Conservation (phyloP, 805 yeast species). For the Yamadazyma endophytica region DNA sequence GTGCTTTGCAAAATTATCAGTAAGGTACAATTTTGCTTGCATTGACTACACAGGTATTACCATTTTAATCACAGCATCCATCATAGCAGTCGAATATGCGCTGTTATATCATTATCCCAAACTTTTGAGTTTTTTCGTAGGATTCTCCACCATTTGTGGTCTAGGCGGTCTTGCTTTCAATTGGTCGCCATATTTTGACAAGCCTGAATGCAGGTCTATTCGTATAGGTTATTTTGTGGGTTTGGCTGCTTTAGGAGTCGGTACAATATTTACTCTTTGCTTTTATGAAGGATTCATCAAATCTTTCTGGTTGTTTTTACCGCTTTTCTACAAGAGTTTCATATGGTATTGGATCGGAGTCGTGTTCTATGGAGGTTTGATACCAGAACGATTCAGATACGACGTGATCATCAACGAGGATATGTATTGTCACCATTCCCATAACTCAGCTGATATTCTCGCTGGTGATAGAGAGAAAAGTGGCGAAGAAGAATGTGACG, state of each 20-base stretch:
- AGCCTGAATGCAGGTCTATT: slow-evolving; percentile 75
- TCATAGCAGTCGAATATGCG: slow-evolving; percentile 80
- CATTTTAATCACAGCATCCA: slow-evolving; percentile 81
- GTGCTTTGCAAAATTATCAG: slow-evolving; percentile 58
- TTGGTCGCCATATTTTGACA: slow-evolving; percentile 91
- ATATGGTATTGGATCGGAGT: slow-evolving; percentile 80
- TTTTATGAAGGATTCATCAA: slow-evolving; percentile 51
- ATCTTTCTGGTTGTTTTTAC: slow-evolving; percentile 55
- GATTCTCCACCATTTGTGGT: slow-evolving; percentile 65
- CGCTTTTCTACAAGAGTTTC: slow-evolving; percentile 64
- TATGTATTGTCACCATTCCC: slow-evolving; percentile 18
- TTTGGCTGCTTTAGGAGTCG: slow-evolving; percentile 69
- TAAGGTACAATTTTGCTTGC: slow-evolving; percentile 80
- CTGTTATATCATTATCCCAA: slow-evolving; percentile 64
- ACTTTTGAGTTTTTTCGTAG: slow-evolving; percentile 44
- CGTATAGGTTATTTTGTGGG: slow-evolving; percentile 79
- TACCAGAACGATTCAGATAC: slow-evolving; percentile 85
- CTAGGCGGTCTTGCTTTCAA: slow-evolving; percentile 69
- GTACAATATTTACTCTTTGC: slow-evolving; percentile 56
- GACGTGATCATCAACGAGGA: slow-evolving; percentile 57
- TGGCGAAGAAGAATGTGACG: slow-evolving; percentile 36
- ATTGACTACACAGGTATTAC: slow-evolving; percentile 95
- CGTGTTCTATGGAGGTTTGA: slow-evolving; percentile 76
- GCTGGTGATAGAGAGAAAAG: slow-evolving; percentile 30
- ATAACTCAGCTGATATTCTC: slow-evolving; percentile 26